Evolutionary conservation across 139 green algal genomes (phyloP), one percentile per base, ranked within the genome.

Genomic region (Deuterostichococcus epilithicus): DNA sequence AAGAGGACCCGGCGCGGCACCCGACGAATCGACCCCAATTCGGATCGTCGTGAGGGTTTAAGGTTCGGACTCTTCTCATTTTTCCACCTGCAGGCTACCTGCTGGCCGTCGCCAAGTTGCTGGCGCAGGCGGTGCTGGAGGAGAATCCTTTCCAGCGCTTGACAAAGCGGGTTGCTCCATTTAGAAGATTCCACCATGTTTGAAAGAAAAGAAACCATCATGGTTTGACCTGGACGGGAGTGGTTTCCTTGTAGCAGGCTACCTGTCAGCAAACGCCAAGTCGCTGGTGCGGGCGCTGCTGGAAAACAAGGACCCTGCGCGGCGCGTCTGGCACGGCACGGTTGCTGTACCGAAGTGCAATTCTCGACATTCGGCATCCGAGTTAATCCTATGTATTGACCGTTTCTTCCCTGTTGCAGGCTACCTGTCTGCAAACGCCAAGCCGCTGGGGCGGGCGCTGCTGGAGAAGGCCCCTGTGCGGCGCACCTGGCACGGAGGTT

Each of bases 191-290:
- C n/a, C n/a, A n/a, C n/a, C 76, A 76, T 73, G 85, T 47, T 89
- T 85, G 35, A 38, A 32, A 5, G 80, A 90, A 0, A 79, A 82
- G 5, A 82, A n/a, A n/a, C n/a, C n/a, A n/a, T n/a, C n/a, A n/a
- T n/a, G n/a, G n/a, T n/a, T n/a, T n/a, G n/a, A n/a, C n/a, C n/a
- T n/a, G n/a, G 32, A 42, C 37, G 85, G 6, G 30, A 3, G 8
- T 72, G 26, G 63, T 65, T 44, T 33, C 44, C 32, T 44, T 45
- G 45, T 2, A n/a, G n/a, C n/a, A n/a, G n/a, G 65, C 22, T 71
- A 18, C 18, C 26, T 37, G 65, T 20, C 65, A 36, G 65, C 22
- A 32, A 71, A 20, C 65, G 32, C 32, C n/a, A 42, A 52, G 68
- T 25, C 13, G 34, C 32, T 28, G 25, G 6, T 10, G 15, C 10